Conservation (phyloP, 495 filamentous ascomycete species). For the Articulospora tetracladia region DNA sequence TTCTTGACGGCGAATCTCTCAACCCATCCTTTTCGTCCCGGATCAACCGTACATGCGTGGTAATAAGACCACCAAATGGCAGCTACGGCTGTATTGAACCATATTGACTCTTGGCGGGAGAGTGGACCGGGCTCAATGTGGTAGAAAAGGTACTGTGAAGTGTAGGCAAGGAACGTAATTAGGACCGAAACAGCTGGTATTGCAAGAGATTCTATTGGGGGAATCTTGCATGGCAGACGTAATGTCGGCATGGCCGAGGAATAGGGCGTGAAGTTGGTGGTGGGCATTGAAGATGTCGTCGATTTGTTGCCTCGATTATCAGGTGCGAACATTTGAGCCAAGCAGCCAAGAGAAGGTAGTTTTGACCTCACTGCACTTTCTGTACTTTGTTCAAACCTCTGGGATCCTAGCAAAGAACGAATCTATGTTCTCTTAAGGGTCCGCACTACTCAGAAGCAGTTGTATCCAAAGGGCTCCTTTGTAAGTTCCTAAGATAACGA, state of each 20-base stretch:
- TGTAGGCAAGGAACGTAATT: slow-evolving; percentile 77
- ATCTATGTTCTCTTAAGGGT: too few relatives aligned
- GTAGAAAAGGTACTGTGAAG: slow-evolving; percentile 79
- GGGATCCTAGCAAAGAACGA: too few relatives aligned
- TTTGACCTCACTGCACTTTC: background rate
- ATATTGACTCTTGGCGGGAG: slow-evolving; percentile 50
- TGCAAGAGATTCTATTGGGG: slow-evolving; percentile 42
- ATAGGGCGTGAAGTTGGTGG: background rate
- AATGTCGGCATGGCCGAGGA: slow-evolving; percentile 1
- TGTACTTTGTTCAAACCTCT: background rate
- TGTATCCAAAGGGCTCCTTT: too few relatives aligned
- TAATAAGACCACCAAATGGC: slow-evolving; percentile 80
- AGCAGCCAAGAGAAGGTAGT: background rate
- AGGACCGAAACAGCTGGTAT: slow-evolving; percentile 64
- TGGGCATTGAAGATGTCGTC: background rate
- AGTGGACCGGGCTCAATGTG: slow-evolving; percentile 68
- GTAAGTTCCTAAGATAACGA: too few relatives aligned
- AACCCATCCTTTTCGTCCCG: slow-evolving; percentile 49
- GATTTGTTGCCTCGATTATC: background rate
- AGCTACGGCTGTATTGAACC: slow-evolving; percentile 70
- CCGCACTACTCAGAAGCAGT: too few relatives aligned
- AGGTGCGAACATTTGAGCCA: background rate
- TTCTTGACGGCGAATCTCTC: slow-evolving; percentile 7
- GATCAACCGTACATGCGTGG: slow-evolving; percentile 70
- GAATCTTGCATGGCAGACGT: slow-evolving; percentile 3